Conservation (phyloP, 1,139 yeast species). For the Geotrichum siamense region DNA sequence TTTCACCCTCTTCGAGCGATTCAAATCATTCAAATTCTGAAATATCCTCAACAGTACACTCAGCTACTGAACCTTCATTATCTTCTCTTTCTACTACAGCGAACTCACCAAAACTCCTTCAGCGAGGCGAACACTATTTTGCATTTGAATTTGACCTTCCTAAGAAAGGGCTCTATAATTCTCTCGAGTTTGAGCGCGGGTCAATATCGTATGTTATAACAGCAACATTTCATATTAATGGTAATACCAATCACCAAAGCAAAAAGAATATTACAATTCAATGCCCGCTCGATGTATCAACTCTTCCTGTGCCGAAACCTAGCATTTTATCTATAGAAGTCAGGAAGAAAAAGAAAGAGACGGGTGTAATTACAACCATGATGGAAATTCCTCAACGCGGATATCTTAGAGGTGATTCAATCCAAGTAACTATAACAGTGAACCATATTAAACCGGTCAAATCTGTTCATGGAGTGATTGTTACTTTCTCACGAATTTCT, state of each 20-base stretch:
- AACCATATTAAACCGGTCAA: conserved; percentile 65
- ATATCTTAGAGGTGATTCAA: conserved; percentile 66
- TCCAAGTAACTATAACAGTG: conserved; percentile 61
- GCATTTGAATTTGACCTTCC: conserved; percentile 81
- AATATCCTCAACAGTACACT: conserved; percentile 11
- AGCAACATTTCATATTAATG: conserved; percentile 43
- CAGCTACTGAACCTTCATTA: conserved; percentile 17
- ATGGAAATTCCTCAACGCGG: conserved; percentile 64
- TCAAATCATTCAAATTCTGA: conserved; percentile 1
- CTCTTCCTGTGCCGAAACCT: conserved; percentile 59
- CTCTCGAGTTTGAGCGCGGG: conserved; percentile 80
- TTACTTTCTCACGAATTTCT: conserved; percentile 75
- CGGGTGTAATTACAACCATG: conserved; percentile 36
- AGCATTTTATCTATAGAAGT: conserved; percentile 55
- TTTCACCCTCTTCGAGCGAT: background rate
- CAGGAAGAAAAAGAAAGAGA: conserved; percentile 30
- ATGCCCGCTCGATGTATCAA: conserved; percentile 67
- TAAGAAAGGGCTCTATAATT: conserved; percentile 58
- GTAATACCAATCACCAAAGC: conserved; percentile 24
- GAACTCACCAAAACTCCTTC: conserved; percentile 19
- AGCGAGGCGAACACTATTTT: conserved; percentile 73
- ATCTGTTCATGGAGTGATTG: conserved; percentile 68
- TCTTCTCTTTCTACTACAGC: conserved; percentile 13
- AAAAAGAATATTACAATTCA: conserved; percentile 49
- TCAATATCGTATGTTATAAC: conserved; percentile 61